Conservation (phyloP, 768 basidiomycete genomes). For the Mycena capillaripes region DNA sequence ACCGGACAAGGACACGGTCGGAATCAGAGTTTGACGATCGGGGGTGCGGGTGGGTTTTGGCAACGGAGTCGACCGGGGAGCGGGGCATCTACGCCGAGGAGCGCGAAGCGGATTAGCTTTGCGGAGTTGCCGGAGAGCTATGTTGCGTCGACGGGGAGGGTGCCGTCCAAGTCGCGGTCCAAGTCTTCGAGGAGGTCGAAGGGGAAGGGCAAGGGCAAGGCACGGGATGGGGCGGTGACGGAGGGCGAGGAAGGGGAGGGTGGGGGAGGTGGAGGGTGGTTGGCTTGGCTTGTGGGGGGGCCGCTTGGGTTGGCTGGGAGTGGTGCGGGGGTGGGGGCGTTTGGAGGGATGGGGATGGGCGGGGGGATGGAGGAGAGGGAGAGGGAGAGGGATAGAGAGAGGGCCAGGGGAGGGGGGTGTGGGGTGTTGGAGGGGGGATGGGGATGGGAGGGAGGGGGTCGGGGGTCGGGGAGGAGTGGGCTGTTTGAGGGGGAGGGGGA, state of each 20-base stretch:
- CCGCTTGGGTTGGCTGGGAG: slow-evolving; percentile 47
- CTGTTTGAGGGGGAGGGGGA: too few relatives aligned
- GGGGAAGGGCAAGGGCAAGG: slow-evolving; percentile 46
- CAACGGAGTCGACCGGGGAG: too few relatives aligned
- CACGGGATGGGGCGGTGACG: slow-evolving; percentile 36
- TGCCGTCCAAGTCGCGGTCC: slow-evolving; percentile 40
- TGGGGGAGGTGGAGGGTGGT: slow-evolving; percentile 28
- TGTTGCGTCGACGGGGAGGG: slow-evolving; percentile 43
- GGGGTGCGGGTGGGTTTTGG: too few relatives aligned
- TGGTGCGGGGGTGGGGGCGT: slow-evolving; percentile 32
- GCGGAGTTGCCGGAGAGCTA: slow-evolving; percentile 82
- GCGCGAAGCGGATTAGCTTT: slow-evolving; percentile 82
- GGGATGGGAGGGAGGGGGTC: too few relatives aligned
- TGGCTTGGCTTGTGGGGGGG: slow-evolving; percentile 36
- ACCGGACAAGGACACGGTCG: too few relatives aligned
- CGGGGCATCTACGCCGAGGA: slow-evolving; percentile 51
- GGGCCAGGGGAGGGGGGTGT: too few relatives aligned
- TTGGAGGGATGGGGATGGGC: not conserved
- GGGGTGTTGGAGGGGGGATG: too few relatives aligned
- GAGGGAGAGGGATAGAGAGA: too few relatives aligned
- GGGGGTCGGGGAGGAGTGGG: too few relatives aligned
- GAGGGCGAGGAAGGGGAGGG: slow-evolving; percentile 11
- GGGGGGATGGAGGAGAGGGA: slow-evolving; percentile 17
- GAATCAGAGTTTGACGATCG: too few relatives aligned
- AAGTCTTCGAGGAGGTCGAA: slow-evolving; percentile 39